Evolutionary conservation across 2,329 filamentous ascomycete genomes (phyloP).

Genomic region (Phoma sp.): DNA sequence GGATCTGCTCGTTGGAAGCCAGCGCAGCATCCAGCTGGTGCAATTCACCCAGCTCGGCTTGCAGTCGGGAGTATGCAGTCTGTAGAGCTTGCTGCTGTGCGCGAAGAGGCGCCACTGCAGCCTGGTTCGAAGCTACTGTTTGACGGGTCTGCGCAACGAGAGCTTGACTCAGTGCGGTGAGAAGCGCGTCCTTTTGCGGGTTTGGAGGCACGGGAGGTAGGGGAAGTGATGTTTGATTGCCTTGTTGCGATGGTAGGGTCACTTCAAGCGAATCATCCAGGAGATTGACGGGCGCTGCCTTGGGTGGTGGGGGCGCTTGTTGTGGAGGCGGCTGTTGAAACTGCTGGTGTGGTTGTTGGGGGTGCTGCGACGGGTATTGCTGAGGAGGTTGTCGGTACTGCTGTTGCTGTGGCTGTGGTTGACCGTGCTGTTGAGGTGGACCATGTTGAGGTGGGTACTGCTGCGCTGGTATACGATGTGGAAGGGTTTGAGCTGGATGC

Average conservation of each 20-base stretch:
- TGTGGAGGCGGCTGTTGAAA: constrained; percentile 24
- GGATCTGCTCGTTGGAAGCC: constrained; percentile 76
- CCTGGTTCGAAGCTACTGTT: constrained; percentile 73
- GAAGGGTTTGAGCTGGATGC: constrained; percentile 22
- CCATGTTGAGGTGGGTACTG: constrained; percentile 15
- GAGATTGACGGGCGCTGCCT: constrained; percentile 56
- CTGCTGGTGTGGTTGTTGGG: constrained; percentile 22
- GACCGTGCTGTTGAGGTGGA: constrained; percentile 16
- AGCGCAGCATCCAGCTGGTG: constrained; percentile 74
- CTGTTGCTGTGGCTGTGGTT: constrained; percentile 19
- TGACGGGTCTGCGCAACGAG: constrained; percentile 73
- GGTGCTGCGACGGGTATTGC: constrained; percentile 23
- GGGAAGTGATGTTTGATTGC: constrained; percentile 59
- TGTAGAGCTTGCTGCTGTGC: constrained; percentile 82
- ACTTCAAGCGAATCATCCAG: constrained; percentile 69
- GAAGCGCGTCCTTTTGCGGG: constrained; percentile 88
- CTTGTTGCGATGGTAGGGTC: constrained; percentile 58
- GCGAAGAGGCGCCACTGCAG: constrained; percentile 75
- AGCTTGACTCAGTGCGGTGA: constrained; percentile 75
- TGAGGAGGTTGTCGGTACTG: constrained; percentile 24
- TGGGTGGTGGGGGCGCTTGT: constrained; percentile 32
- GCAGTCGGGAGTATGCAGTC: constrained; percentile 70
- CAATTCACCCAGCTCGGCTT: constrained; percentile 75
- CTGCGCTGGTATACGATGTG: constrained; percentile 20
- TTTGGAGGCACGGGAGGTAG: constrained; percentile 93